phyloP scores from a whole-genome alignment of 2,329 filamentous ascomycete genomes.

The Pestalotiopsis fici region DNA sequence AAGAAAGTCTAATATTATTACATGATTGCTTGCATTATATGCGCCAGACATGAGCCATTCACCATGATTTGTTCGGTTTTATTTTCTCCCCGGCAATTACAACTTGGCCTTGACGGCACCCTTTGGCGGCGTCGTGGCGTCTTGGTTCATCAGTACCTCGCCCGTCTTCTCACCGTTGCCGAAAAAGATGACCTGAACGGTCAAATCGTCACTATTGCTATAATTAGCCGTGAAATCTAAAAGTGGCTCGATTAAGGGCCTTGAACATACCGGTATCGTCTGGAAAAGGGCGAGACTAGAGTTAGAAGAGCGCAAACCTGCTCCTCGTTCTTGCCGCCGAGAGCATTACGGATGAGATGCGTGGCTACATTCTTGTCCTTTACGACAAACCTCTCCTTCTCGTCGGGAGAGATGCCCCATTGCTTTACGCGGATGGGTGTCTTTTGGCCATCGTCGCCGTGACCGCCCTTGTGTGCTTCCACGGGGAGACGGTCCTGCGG shows the following conservation, averaged over 20 bases:
- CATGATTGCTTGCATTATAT: neutral
- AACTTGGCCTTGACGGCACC: conserved; percentile 33
- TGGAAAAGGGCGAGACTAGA: conserved; percentile 85
- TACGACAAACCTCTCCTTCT: conserved; percentile 83
- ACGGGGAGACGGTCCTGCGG: conserved; percentile 64
- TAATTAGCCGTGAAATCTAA: neutral
- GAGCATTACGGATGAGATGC: conserved; percentile 90
- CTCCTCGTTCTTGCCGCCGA: conserved; percentile 90
- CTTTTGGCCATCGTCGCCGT: conserved; percentile 68
- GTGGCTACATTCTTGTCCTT: conserved; percentile 96
- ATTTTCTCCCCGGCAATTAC: conserved; percentile 11
- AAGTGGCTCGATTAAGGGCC: neutral
- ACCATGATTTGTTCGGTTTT: neutral
- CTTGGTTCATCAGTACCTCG: conserved; percentile 79
- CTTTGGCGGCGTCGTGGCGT: conserved; percentile 69
- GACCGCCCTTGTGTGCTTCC: conserved; percentile 57
- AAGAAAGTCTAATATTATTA: neutral
- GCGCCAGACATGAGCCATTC: neutral
- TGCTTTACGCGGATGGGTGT: conserved; percentile 87
- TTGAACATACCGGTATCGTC: conserved; percentile 76
- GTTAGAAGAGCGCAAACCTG: conserved; percentile 92
- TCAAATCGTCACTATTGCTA: conserved; percentile 79
- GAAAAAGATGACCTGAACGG: conserved; percentile 98
- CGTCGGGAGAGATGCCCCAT: conserved; percentile 78
- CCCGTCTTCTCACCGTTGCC: conserved; percentile 78